These are phyloP conservation scores for Boletus nobilissimus DNA, from an alignment of 1,284 basidiomycete genomes.

Conservation along the genomic window DNA sequence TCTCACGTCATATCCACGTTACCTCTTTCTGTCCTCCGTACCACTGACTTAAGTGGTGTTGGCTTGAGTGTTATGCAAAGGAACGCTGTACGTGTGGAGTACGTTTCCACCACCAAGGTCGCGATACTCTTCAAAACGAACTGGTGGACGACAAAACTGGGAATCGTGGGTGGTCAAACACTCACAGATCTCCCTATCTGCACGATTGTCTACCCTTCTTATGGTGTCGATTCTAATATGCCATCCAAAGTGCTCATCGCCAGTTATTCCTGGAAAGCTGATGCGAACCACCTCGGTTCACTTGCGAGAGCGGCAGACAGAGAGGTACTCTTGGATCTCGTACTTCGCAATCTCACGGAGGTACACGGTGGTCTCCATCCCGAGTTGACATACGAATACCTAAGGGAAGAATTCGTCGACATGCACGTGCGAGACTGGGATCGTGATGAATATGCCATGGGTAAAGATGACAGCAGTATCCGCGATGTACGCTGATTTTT, in stretches of 20 bases:
- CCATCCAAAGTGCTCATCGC: conserved; percentile 36
- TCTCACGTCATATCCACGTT: conserved; percentile 37
- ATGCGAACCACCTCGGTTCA: conserved; percentile 16
- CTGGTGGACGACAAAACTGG: conserved; percentile 47
- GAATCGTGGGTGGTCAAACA: conserved; percentile 43
- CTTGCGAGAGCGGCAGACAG: conserved; percentile 3
- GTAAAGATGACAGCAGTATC: not conserved
- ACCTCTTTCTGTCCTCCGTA: conserved; percentile 26
- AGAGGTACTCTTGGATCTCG: conserved; percentile 24
- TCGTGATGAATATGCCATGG: conserved; percentile 21
- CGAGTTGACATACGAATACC: conserved; percentile 13
- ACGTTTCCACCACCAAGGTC: conserved; percentile 38
- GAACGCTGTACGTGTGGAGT: conserved; percentile 28
- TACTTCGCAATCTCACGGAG: conserved; percentile 33
- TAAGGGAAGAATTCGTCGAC: conserved; percentile 21
- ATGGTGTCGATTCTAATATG: conserved; percentile 41
- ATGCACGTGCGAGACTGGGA: conserved; percentile 32
- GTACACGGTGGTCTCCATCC: conserved; percentile 14
- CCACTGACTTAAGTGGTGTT: conserved; percentile 24
- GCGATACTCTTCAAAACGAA: conserved; percentile 48
- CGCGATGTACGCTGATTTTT: not conserved
- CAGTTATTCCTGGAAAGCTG: conserved; percentile 7
- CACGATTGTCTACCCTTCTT: conserved; percentile 50
- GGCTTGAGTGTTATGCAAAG: conserved; percentile 28
- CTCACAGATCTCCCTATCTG: conserved; percentile 37